Base-by-base conservation (phyloP, 1,139 yeast species). In the Sugiyamaella novakii region DNA sequence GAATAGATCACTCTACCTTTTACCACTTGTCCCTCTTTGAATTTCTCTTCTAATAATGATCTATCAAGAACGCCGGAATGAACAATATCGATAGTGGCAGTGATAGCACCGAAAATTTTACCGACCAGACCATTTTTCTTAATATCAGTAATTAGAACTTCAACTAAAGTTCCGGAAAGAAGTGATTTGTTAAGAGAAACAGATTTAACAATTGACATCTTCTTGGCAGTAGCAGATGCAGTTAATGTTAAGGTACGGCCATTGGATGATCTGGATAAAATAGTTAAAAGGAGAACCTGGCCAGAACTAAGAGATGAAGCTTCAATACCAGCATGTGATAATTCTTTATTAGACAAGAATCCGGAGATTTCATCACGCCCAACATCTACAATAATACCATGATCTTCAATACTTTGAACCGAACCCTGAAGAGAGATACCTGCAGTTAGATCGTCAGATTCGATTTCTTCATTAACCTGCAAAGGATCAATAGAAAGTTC, bases 371-470 rank as follows among this genome's bases (percentile, higher is more conserved):
- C 46, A n/a, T 47, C 46, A 7, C 68, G 72, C 19, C 97, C 97
- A 24, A 86, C 68, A 59, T 83, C 85, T 46, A 91, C 70, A 51
- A 87, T 79, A 12, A 83, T 77, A 68, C 98, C 98, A 64, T 87
- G 96, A 63, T 92, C 98, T 74, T 92, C 98, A 19, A 87, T 70
- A 46, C 95, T 84, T 52, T 75, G 76, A 14, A 92, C 81, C 1
- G 88, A 75, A 24, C 83, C 89, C 69, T 92, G 98, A 2, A 92
- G 63, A 5, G 84, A 65, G 58, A 79, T 75, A 31, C 89, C 89
- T 14, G 75, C 65, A 3, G 73, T 67, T 52, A 87, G 68, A 63
- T 87, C 96, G 41, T 77, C 82, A n/a, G 70, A 69, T 44, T 76
- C 83, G 48, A 88, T 68, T 15, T 71, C 60, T 27, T 75, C 73